phyloP scores from a whole-genome alignment of 2,329 filamentous ascomycete species.

The Xylariaceae sp. region DNA sequence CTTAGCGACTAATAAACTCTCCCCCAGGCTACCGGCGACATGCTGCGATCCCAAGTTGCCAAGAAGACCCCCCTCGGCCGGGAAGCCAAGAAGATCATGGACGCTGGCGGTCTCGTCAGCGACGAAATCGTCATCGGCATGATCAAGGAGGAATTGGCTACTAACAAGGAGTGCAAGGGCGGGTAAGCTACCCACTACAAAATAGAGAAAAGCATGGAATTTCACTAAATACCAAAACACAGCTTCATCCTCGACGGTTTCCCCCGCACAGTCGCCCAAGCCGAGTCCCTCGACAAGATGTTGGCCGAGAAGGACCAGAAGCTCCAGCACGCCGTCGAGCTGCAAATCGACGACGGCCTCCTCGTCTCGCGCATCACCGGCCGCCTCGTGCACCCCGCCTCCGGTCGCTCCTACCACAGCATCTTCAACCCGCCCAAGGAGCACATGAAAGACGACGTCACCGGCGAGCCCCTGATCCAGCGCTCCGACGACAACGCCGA shows the following conservation, averaged over 20 bases:
- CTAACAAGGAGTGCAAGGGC: slow-evolving; percentile 92
- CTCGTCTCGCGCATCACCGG: slow-evolving; percentile 95
- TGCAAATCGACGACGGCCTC: slow-evolving; percentile 92
- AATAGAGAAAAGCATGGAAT: slow-evolving; percentile 13
- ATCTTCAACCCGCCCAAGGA: slow-evolving; percentile 98
- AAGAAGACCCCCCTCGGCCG: slow-evolving; percentile 93
- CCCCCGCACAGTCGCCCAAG: slow-evolving; percentile 92
- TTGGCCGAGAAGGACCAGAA: slow-evolving; percentile 71
- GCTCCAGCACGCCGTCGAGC: slow-evolving; percentile 91
- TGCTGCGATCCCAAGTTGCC: slow-evolving; percentile 96
- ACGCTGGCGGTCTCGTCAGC: slow-evolving; percentile 92
- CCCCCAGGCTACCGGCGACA: slow-evolving; percentile 87
- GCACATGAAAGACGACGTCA: slow-evolving; percentile 92
- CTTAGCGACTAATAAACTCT: slow-evolving; percentile 3
- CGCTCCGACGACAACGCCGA: slow-evolving; percentile 96
- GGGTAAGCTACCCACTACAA: slow-evolving; percentile 75
- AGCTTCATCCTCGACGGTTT: slow-evolving; percentile 99
- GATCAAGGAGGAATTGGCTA: slow-evolving; percentile 96
- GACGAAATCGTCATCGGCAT: slow-evolving; percentile 99
- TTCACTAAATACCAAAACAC: slow-evolving; percentile 24
- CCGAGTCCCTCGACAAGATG: slow-evolving; percentile 92
- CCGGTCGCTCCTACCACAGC: slow-evolving; percentile 94
- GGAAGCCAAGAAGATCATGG: slow-evolving; percentile 99
- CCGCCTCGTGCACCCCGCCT: slow-evolving; percentile 91
- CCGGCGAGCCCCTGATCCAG: slow-evolving; percentile 94